Conservation (phyloP, 441 rosid genomes). For the Arabidopsis lyrata region DNA sequence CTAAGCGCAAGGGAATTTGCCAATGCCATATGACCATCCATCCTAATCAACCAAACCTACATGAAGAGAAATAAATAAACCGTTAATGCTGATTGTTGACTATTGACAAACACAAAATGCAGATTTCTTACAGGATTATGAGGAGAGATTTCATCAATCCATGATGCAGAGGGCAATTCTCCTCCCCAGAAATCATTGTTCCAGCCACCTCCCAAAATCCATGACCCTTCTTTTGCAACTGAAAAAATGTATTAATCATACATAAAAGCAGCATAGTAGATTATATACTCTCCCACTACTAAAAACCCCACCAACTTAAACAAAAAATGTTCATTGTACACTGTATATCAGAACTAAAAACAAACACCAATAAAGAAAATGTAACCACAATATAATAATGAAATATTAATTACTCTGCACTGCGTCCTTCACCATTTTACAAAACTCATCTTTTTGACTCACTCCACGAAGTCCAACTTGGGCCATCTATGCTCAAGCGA, state of each 20-base stretch:
- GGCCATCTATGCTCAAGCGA: slow-evolving; percentile 57
- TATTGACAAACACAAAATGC: neutral
- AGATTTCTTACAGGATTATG: slow-evolving; percentile 65
- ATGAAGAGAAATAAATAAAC: neutral
- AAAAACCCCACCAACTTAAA: neutral
- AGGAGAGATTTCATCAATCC: slow-evolving; percentile 81
- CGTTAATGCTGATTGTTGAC: neutral
- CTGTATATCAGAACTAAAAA: neutral
- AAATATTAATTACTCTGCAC: slow-evolving; percentile 51
- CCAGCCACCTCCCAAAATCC: slow-evolving; percentile 97
- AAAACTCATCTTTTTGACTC: slow-evolving; percentile 66
- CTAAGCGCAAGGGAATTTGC: slow-evolving; percentile 79
- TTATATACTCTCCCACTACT: slow-evolving; percentile 47
- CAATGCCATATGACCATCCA: slow-evolving; percentile 95
- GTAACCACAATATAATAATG: neutral
- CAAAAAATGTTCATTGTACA: neutral
- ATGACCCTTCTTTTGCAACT: slow-evolving; percentile 70
- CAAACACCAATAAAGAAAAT: slow-evolving; percentile 21
- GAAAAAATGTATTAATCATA: slow-evolving; percentile 25
- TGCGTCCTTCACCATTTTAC: slow-evolving; percentile 76
- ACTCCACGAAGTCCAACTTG: slow-evolving; percentile 70
- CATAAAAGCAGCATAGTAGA: neutral
- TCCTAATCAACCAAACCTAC: slow-evolving; percentile 87
- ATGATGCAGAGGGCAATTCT: slow-evolving; percentile 75
- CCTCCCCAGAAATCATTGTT: slow-evolving; percentile 98